These are phyloP conservation scores for Puccinia coronata DNA, from an alignment of 1,284 basidiomycete species.

Conservation along the genomic window DNA sequence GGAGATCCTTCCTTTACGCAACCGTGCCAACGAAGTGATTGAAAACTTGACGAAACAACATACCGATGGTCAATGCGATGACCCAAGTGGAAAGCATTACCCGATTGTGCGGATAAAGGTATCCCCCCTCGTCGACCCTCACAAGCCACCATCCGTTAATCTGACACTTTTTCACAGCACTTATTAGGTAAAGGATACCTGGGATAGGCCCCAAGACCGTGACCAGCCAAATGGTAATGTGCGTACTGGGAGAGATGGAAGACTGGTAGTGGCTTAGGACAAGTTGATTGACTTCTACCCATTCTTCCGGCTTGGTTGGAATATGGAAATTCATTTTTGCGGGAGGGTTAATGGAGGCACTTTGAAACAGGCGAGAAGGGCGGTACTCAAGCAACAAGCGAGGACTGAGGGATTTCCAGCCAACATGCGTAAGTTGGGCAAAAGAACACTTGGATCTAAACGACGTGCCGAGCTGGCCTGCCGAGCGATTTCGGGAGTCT, in stretches of 20 bases:
- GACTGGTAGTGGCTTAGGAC: background rate
- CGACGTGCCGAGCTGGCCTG: too few relatives aligned
- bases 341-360: too few relatives aligned
- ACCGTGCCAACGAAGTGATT: too few relatives aligned
- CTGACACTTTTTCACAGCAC: background rate
- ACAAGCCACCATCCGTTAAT: conserved; percentile 18
- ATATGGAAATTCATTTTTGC: background rate
- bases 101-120: conserved; percentile 14
- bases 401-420: too few relatives aligned
- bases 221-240: conserved; percentile 13
- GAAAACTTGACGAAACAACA: background rate
- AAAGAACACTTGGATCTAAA: too few relatives aligned
- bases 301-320: conserved; percentile 3
- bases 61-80: conserved; percentile 14
- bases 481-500: too few relatives aligned
- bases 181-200: conserved; percentile 17
- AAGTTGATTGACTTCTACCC: background rate
- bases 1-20: background rate
- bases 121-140: conserved; percentile 7
- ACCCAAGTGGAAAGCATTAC: conserved; percentile 5
- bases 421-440: too few relatives aligned
- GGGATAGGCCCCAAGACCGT: background rate
- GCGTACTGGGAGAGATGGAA: background rate
- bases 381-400: too few relatives aligned
- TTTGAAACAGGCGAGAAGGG: too few relatives aligned